Evolutionary conservation across 2,329 filamentous ascomycete genomes (phyloP).

Genomic region (Trichoderma polysporum): DNA sequence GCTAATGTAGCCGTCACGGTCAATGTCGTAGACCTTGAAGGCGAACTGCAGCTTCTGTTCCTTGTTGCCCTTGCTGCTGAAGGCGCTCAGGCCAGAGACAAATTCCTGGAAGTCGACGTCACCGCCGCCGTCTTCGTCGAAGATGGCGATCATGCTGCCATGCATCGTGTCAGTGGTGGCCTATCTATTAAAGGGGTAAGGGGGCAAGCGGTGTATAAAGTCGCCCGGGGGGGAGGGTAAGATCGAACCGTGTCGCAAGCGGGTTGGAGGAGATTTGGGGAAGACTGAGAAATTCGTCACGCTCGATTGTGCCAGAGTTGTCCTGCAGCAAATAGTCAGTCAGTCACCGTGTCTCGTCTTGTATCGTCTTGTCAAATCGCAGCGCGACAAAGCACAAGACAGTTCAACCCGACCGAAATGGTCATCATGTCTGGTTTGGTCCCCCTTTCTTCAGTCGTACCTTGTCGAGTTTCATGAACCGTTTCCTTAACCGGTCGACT

Average conservation of each 20-base stretch:
- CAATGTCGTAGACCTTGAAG: constrained; percentile 99
- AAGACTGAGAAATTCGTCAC: constrained; percentile 94
- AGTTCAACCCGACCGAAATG: neutral
- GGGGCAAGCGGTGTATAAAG: constrained; percentile 2
- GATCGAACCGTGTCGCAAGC: constrained; percentile 78
- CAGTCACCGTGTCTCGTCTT: neutral
- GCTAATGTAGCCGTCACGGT: constrained; percentile 96
- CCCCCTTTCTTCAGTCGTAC: constrained; percentile 46
- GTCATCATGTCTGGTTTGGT: neutral
- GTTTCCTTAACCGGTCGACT: constrained; percentile 90
- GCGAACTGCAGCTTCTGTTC: constrained; percentile 97
- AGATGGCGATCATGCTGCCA: constrained; percentile 92
- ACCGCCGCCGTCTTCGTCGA: constrained; percentile 96
- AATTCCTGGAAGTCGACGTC: constrained; percentile 99
- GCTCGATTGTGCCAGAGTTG: constrained; percentile 96
- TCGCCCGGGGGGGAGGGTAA: neutral
- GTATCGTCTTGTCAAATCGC: neutral
- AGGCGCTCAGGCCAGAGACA: constrained; percentile 89
- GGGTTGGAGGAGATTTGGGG: constrained; percentile 98
- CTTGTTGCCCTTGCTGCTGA: constrained; percentile 98
- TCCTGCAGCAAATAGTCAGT: constrained; percentile 57
- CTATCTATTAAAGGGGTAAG: neutral
- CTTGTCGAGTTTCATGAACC: constrained; percentile 99
- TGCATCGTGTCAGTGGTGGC: neutral
- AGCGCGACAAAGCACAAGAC: neutral